These are phyloP conservation scores for Ilex asprella DNA, from an alignment of 257 asterid species.

Conservation along the genomic window DNA sequence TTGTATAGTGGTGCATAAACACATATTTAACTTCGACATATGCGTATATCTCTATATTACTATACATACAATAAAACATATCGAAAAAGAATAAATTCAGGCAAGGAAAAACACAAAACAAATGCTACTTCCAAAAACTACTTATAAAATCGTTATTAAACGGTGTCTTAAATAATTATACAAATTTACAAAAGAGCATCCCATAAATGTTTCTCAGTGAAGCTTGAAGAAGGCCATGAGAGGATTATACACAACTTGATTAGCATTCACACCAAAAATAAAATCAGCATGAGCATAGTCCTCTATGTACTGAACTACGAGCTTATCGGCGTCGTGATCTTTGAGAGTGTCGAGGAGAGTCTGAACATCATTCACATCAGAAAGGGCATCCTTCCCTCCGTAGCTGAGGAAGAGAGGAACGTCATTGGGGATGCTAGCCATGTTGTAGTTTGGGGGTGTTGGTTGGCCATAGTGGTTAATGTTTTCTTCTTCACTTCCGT, in stretches of 20 bases:
- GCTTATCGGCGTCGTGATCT: slow-evolving; percentile 35
- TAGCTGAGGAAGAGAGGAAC: slow-evolving; percentile 47
- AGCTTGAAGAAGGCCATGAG: slow-evolving; percentile 38
- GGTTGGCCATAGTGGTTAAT: slow-evolving; percentile 37
- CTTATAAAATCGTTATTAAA: too few relatives aligned
- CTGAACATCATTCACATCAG: slow-evolving; percentile 47
- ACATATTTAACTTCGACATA: too few relatives aligned
- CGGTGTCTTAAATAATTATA: too few relatives aligned
- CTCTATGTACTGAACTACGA: slow-evolving; percentile 29
- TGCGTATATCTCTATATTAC: too few relatives aligned
- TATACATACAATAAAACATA: too few relatives aligned
- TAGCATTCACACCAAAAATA: slow-evolving; percentile 39
- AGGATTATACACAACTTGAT: slow-evolving; percentile 38
- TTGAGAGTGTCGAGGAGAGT: slow-evolving; percentile 28
- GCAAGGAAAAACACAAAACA: too few relatives aligned
- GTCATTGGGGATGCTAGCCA: slow-evolving; percentile 34
- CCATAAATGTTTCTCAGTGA: background rate
- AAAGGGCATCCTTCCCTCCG: slow-evolving; percentile 46
- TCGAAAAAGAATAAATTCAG: too few relatives aligned
- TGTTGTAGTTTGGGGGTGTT: slow-evolving; percentile 47
- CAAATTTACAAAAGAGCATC: background rate
- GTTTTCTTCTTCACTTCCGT: slow-evolving; percentile 32
- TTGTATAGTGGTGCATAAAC: too few relatives aligned
- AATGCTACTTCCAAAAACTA: too few relatives aligned
- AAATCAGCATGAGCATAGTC: slow-evolving; percentile 56